Evolutionary conservation across 2,329 filamentous ascomycete genomes (phyloP), one percentile per base, ranked within the genome.

Genomic region (Tricladium varicosporioides): DNA sequence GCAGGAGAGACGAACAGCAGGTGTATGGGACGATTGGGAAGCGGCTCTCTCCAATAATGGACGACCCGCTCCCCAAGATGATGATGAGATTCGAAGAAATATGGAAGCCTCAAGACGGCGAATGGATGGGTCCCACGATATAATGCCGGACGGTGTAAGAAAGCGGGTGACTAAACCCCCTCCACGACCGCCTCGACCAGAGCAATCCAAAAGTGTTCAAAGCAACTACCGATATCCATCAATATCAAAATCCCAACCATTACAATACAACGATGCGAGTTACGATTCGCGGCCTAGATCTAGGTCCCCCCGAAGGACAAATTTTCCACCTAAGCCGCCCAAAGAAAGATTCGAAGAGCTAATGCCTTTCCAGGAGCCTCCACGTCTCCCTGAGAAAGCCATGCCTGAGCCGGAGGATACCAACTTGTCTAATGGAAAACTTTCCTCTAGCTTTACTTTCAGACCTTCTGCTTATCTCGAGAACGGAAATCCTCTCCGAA

Each of bases 381-480:
- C 67, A 7, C 51, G 57, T 27, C 57, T 60, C 5, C 69, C 71
- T 5, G 63, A 60, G 13, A 72, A 72, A 49, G 52, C 56, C 40
- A 44, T 54, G 11, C 50, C 53, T 11, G 53, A 49, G 2, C 52
- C 33, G 15, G 16, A 46, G 16, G 15, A 46, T 40, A 15, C 47
- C 51, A 57, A 58, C 14, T 49, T 55, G 18, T 19, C 56, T n/a
- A 36, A 22, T 5, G 5, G 19, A 2, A 57, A 53, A 19, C 46
- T 60, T 9, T 53, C 59, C 8, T 49, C 59, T 18, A 61, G 56
- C 16, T 88, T 90, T 65, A 91, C 89, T 13, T 95, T 96, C 76
- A 84, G 85, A 60, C 89, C 93, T 1, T 87, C 89, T 1, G 92
- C 91, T 1, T 94, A 92, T 69, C 86, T 97, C 14, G 94, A 99